A percentile compares a stretch with the other conserved stretches of the same genome.
These are phyloP conservation scores for Solanum okadae DNA, from an alignment of 257 asterid species.

Conservation along the genomic window DNA sequence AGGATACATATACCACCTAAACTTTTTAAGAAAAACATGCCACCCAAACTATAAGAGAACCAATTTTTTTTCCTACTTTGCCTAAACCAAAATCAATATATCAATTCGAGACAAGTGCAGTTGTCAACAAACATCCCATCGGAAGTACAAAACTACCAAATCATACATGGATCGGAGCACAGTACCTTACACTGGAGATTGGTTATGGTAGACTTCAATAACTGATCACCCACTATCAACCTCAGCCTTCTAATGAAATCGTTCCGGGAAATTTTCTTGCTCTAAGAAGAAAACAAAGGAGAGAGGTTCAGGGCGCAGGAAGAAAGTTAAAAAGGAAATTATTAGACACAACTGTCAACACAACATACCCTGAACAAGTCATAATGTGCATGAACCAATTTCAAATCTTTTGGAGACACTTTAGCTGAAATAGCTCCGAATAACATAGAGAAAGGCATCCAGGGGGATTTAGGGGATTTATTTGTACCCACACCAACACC, in stretches of 20 bases:
- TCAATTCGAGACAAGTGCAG: background rate
- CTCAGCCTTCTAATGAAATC: conserved; percentile 26
- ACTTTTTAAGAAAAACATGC: background rate
- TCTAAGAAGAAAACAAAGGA: conserved; percentile 2
- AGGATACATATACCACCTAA: background rate
- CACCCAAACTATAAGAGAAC: background rate
- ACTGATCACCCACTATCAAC: conserved; percentile 22
- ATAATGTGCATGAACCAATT: conserved; percentile 18
- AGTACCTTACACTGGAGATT: conserved; percentile 21
- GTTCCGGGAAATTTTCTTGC: conserved; percentile 19
- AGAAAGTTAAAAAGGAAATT: background rate
- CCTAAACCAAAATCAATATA: background rate
- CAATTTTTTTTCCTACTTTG: background rate
- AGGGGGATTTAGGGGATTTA: conserved; percentile 29
- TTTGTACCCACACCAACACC: conserved; percentile 6
- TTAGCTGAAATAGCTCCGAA: conserved; percentile 23
- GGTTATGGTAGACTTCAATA: conserved; percentile 21
- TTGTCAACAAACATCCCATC: background rate
- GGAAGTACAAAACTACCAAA: background rate
- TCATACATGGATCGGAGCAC: background rate
- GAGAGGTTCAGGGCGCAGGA: background rate
- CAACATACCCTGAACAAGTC: conserved; percentile 26
- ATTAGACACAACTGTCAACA: background rate
- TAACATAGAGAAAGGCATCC: conserved; percentile 30
- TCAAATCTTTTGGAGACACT: conserved; percentile 13